These are phyloP conservation scores for Effrenium voratum DNA, from an alignment of 73 alveolate species.

Conservation along the genomic window DNA sequence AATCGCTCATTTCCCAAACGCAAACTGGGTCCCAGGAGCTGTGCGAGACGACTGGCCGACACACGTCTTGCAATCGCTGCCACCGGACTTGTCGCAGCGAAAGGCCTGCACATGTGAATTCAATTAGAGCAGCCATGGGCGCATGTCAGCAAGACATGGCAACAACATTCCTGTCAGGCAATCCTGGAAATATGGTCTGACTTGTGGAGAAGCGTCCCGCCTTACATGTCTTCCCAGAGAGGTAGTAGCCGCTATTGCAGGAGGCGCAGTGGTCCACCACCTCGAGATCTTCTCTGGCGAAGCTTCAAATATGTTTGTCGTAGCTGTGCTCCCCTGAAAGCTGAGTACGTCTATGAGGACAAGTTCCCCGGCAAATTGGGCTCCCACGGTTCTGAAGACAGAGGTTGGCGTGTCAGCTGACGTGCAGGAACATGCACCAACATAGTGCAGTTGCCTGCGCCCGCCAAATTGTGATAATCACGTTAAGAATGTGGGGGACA, in stretches of 20 bases:
- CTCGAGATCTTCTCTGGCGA: neutral
- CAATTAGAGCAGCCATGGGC: neutral
- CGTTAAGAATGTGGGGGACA: too few species aligned
- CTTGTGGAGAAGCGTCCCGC: neutral
- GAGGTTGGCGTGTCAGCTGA: too few species aligned
- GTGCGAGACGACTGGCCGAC: constrained; percentile 42
- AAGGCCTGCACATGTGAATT: constrained; percentile 12
- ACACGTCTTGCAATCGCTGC: constrained; percentile 51
- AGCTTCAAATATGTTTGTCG: too few species aligned
- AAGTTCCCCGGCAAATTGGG: too few species aligned
- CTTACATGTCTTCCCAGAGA: constrained; percentile 42
- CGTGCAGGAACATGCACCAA: too few species aligned
- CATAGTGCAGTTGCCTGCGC: too few species aligned
- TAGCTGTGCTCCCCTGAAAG: too few species aligned
- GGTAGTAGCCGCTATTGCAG: constrained; percentile 68
- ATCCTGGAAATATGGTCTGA: neutral
- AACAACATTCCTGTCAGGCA: neutral
- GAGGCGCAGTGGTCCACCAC: constrained; percentile 66
- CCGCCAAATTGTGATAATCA: too few species aligned
- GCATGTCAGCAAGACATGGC: neutral
- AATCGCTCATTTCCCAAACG: too few species aligned
- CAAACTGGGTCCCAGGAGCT: too few species aligned
- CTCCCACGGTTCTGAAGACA: too few species aligned
- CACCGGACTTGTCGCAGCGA: constrained; percentile 30
- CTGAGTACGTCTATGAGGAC: too few species aligned